Conservation (phyloP, 108 stramenopile species). For the Pelagomonas calceolata region DNA sequence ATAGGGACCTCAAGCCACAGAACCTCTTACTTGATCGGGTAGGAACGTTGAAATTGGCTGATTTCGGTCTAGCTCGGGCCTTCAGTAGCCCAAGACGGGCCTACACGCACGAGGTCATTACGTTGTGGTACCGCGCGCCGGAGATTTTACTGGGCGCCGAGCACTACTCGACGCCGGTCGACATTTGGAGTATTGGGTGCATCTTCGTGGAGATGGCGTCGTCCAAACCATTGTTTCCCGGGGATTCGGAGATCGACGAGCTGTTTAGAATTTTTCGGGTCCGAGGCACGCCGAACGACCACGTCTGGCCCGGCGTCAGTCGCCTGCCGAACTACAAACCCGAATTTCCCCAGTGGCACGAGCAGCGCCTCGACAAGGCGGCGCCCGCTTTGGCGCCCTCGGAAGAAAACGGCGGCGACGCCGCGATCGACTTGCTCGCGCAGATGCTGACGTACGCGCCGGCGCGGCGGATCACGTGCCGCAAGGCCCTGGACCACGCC, state of each 20-base stretch:
- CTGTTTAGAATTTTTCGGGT: slow-evolving; percentile 90
- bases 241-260: slow-evolving; percentile 95
- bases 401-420: neutral
- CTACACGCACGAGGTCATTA: slow-evolving; percentile 90
- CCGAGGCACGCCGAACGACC: slow-evolving; percentile 84
- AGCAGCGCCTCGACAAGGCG: slow-evolving; percentile 3
- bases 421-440: neutral
- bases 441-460: neutral
- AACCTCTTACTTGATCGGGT: slow-evolving; percentile 86
- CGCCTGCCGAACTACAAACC: slow-evolving; percentile 72
- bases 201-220: slow-evolving; percentile 97
- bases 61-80: slow-evolving; percentile 93
- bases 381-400: too few relatives aligned
- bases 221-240: slow-evolving; percentile 88
- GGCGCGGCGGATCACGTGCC: neutral
- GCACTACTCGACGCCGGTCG: slow-evolving; percentile 84
- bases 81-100: slow-evolving; percentile 23
- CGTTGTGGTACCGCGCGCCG: slow-evolving; percentile 96
- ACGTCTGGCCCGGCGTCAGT: slow-evolving; percentile 77
- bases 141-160: slow-evolving; percentile 83
- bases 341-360: slow-evolving; percentile 69
- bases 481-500: neutral
- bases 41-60: slow-evolving; percentile 90
- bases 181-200: slow-evolving; percentile 87
- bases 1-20: slow-evolving; percentile 89